Percentiles rank a stretch among this genome's conserved stretches.
phyloP scores from a whole-genome alignment of 768 basidiomycete species.

The Russula sp. region DNA sequence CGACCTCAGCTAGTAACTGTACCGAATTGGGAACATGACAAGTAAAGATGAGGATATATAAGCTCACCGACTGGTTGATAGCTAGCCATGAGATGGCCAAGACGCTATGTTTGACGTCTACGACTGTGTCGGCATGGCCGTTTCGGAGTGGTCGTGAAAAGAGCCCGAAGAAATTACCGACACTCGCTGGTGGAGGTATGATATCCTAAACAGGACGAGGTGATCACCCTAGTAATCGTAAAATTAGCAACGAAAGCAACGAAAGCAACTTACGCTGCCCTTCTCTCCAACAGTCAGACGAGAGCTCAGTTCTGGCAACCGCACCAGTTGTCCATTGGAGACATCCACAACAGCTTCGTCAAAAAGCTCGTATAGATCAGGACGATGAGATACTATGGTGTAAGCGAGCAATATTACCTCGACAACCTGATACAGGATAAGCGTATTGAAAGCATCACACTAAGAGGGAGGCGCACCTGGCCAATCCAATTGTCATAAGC shows the following conservation, averaged over 20 bases:
- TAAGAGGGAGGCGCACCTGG: constrained; percentile 52
- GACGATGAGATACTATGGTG: constrained; percentile 15
- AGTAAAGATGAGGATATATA: neutral
- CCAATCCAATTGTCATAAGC: constrained; percentile 85
- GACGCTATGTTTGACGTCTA: constrained; percentile 71
- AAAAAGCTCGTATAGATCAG: constrained; percentile 56
- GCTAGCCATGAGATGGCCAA: constrained; percentile 86
- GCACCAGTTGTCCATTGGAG: constrained; percentile 60
- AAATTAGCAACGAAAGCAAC: constrained; percentile 33
- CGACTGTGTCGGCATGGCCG: constrained; percentile 56
- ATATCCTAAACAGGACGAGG: constrained; percentile 52
- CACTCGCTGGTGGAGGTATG: constrained; percentile 51
- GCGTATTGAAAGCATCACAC: constrained; percentile 19
- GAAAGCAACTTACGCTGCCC: constrained; percentile 53
- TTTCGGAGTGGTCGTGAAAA: constrained; percentile 46
- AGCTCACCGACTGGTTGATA: constrained; percentile 74
- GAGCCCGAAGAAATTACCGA: constrained; percentile 47
- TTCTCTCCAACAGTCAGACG: constrained; percentile 72
- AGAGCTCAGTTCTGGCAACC: constrained; percentile 74
- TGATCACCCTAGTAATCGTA: constrained; percentile 1
- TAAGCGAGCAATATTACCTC: constrained; percentile 54
- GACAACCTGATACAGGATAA: constrained; percentile 50
- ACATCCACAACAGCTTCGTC: constrained; percentile 77
- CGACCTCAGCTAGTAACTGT: constrained; percentile 59
- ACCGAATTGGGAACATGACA: constrained; percentile 14